A percentile compares a stretch with the other conserved stretches of the same genome.
phyloP scores from a whole-genome alignment of 163 green algal species.

The Chlamydomonas reinhardtii region DNA sequence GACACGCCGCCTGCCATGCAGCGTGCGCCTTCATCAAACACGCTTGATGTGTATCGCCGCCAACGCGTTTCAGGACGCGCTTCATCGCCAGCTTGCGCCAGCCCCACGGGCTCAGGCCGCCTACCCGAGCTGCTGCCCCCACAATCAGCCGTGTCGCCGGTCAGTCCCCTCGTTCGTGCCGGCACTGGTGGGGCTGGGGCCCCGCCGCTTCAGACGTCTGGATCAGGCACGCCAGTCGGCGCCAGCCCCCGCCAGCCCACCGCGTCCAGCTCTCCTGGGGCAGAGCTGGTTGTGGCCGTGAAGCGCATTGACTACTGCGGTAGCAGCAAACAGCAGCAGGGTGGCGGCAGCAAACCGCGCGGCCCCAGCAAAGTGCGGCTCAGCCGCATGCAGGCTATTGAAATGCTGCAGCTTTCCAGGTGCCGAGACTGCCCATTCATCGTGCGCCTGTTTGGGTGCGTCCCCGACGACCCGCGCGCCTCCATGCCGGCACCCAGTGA shows the following conservation, averaged over 20 bases:
- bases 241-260: neutral
- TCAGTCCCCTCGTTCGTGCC: no score
- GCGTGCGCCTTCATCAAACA: no score
- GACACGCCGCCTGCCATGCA: neutral
- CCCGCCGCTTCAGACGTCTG: neutral
- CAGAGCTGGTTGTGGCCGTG: constrained; percentile 39
- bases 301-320: constrained; percentile 7
- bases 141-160: no score
- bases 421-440: constrained; percentile 48
- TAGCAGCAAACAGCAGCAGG: neutral
- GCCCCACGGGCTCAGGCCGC: no score
- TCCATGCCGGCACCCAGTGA: neutral
- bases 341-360: neutral
- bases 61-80: no score
- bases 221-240: neutral
- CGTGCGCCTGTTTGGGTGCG: constrained; percentile 42
- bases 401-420: constrained; percentile 39
- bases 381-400: constrained; percentile 43
- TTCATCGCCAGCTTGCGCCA: neutral
- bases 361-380: constrained; percentile 25
- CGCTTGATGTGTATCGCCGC: neutral
- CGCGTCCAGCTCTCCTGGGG: neutral
- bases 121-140: neutral
- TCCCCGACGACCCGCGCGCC: neutral
- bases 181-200: neutral